phyloP scores from a whole-genome alignment of 2,329 filamentous ascomycete species.

The Diaporthe ilicicola region DNA sequence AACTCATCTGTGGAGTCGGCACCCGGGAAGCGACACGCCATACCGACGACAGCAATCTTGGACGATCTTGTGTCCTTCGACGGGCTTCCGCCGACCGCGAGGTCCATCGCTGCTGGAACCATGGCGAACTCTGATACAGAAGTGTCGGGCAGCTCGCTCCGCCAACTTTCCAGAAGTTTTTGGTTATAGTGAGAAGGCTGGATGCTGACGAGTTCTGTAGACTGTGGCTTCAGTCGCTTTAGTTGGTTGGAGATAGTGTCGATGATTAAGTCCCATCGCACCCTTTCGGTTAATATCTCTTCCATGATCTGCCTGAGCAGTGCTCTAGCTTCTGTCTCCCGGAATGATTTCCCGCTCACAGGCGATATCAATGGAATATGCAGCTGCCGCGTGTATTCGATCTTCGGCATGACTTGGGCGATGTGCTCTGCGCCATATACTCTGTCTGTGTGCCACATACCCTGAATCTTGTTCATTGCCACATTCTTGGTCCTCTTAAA shows the following conservation, averaged over 20 bases:
- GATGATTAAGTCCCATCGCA: neutral
- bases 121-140: neutral
- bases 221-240: neutral
- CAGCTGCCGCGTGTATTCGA: neutral
- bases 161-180: neutral
- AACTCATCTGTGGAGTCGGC: neutral
- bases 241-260: neutral
- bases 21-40: neutral
- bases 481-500: neutral
- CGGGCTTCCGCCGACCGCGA: neutral
- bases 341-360: neutral
- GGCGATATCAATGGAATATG: neutral
- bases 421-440: neutral
- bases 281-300: neutral
- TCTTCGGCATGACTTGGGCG: neutral
- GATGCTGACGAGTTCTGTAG: neutral
- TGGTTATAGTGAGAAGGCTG: neutral
- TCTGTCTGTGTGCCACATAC: neutral
- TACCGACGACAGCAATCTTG: constrained; percentile 8
- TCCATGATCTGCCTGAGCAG: constrained; percentile 4
- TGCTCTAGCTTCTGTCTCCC: neutral
- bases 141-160: neutral
- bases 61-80: neutral
- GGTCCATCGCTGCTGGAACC: neutral
- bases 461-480: neutral